Conservation (phyloP, 352 stramenopile genomes). For the Phytopythium sindhum region DNA sequence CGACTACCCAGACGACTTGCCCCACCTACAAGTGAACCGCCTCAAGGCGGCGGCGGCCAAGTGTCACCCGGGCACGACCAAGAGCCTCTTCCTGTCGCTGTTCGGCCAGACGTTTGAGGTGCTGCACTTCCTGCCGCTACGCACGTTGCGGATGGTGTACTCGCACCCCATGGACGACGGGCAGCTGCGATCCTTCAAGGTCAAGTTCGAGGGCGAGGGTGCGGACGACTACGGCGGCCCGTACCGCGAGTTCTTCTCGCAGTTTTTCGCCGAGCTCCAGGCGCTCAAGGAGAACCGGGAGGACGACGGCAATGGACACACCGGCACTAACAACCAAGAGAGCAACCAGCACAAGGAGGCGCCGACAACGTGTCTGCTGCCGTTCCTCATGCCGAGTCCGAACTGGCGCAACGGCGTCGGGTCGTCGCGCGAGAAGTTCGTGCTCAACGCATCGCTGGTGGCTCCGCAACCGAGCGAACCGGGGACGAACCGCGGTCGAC, state of each 20-base stretch:
- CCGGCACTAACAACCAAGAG: conserved; percentile 10
- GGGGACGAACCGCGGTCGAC: background rate
- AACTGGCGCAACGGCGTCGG: conserved; percentile 85
- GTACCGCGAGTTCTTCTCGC: conserved; percentile 92
- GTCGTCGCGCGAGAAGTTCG: conserved; percentile 79
- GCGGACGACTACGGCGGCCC: conserved; percentile 94
- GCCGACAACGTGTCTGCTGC: conserved; percentile 51
- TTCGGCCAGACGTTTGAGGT: conserved; percentile 86
- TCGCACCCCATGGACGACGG: conserved; percentile 92
- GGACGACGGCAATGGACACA: background rate
- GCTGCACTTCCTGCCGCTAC: conserved; percentile 78
- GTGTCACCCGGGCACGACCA: conserved; percentile 59
- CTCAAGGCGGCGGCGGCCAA: conserved; percentile 79
- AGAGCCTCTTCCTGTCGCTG: conserved; percentile 68
- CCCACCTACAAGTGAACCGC: conserved; percentile 81
- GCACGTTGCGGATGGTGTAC: conserved; percentile 84
- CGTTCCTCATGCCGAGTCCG: conserved; percentile 83
- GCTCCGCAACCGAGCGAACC: background rate
- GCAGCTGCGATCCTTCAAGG: conserved; percentile 89
- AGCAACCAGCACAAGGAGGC: background rate
- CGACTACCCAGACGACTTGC: conserved; percentile 89
- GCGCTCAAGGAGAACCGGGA: conserved; percentile 23
- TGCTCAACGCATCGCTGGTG: conserved; percentile 59
- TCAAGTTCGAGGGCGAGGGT: conserved; percentile 94
- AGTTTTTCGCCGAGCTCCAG: conserved; percentile 74